These are phyloP conservation scores for Bertia moriformis DNA, from an alignment of 2,329 filamentous ascomycete species.

Conservation along the genomic window DNA sequence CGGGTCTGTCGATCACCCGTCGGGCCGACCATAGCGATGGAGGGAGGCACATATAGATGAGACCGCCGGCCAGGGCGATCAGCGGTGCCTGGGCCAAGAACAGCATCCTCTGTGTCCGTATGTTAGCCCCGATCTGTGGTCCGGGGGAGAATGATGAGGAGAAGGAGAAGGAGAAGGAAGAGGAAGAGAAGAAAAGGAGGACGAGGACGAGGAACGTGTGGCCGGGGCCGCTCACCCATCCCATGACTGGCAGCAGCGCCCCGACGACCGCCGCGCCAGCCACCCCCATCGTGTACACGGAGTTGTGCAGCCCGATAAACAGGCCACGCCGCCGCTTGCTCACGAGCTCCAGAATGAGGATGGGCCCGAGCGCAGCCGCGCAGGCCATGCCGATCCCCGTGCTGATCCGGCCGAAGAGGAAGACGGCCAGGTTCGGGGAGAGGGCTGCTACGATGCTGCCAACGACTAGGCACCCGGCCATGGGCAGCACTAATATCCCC, in stretches of 20 bases:
- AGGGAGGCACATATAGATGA: no score
- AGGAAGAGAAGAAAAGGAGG: background rate
- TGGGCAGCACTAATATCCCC: conserved; percentile 45
- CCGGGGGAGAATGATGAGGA: background rate
- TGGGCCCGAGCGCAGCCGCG: conserved; percentile 58
- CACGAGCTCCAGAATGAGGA: conserved; percentile 63
- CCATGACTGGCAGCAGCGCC: conserved; percentile 34
- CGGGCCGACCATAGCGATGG: no score
- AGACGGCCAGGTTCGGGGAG: conserved; percentile 41
- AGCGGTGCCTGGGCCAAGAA: background rate
- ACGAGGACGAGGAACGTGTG: conserved; percentile 21
- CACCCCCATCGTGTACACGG: conserved; percentile 57
- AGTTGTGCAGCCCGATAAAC: conserved; percentile 61
- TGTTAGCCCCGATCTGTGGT: background rate
- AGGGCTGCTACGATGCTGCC: conserved; percentile 53
- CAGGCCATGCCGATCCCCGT: conserved; percentile 58
- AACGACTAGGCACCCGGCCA: conserved; percentile 39
- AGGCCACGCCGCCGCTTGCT: conserved; percentile 54
- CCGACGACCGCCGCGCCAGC: conserved; percentile 60
- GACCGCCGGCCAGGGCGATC: no score
- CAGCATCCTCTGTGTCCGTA: background rate
- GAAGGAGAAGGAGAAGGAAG: background rate
- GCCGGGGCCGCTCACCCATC: conserved; percentile 9
- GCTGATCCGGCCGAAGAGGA: conserved; percentile 55
- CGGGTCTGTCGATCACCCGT: no score